Evolutionary conservation across 2,329 filamentous ascomycete genomes (phyloP).

Genomic region (Fusarium secorum): DNA sequence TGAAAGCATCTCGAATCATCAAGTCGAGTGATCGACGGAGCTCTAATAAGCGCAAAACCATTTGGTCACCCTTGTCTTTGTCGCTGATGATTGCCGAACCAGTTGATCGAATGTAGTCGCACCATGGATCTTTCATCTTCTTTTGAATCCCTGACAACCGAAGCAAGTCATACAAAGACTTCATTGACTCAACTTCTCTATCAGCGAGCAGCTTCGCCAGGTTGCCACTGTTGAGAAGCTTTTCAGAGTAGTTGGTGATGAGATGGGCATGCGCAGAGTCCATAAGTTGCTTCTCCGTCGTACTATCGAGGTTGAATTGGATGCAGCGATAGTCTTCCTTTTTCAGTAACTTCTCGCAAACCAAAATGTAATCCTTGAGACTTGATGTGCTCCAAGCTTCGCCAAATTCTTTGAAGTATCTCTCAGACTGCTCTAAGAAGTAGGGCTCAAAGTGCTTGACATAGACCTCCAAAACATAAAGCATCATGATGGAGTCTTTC

Average conservation of each 20-base stretch:
- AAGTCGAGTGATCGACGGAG: slow-evolving; percentile 82
- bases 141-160: slow-evolving; percentile 74
- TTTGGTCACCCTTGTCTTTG: slow-evolving; percentile 78
- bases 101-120: slow-evolving; percentile 77
- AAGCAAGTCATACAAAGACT: slow-evolving; percentile 80
- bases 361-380: slow-evolving; percentile 78
- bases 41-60: slow-evolving; percentile 83
- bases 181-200: slow-evolving; percentile 73
- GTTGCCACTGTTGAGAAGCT: slow-evolving; percentile 71
- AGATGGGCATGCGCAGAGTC: slow-evolving; percentile 76
- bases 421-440: slow-evolving; percentile 72
- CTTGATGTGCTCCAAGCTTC: slow-evolving; percentile 68
- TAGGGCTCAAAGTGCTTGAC: slow-evolving; percentile 78
- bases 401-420: slow-evolving; percentile 75
- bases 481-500: slow-evolving; percentile 78
- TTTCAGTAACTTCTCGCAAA: slow-evolving; percentile 73
- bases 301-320: slow-evolving; percentile 80
- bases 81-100: slow-evolving; percentile 83
- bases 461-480: slow-evolving; percentile 87
- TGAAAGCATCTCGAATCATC: slow-evolving; percentile 79
- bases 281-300: slow-evolving; percentile 80
- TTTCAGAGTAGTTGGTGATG: slow-evolving; percentile 71
- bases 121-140: slow-evolving; percentile 76
- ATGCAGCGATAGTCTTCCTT: slow-evolving; percentile 81
- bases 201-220: slow-evolving; percentile 77